Evolutionary conservation across 208 protist genomes (phyloP), one percentile per base, ranked within the genome.

Genomic region (Leishmania tarentolae): DNA sequence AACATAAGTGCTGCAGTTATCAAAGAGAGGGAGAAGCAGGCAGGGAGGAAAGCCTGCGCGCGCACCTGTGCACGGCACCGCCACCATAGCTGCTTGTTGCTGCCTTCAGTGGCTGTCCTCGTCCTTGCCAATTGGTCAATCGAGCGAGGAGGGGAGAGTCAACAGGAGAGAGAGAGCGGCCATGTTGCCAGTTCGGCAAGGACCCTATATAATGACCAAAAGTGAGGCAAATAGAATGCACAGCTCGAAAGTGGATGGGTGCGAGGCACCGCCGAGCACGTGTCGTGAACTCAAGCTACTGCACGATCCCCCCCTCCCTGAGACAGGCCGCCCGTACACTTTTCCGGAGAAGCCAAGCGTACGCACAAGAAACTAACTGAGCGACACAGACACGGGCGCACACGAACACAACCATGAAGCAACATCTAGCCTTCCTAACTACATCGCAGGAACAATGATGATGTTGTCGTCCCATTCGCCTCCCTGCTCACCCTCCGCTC

Each of bases 401-500:
- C 31, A 31, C 65, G 65, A 42, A 9, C 28, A 68, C 31, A 68
- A 31, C 61, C 28, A 21, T 40, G 3, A 3, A 68, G 11, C 61
- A 17, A 21, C 24, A 59, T 82, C 79, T 82, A 47, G 80, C 80
- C 80, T 31, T 44, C 61, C 70, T 75, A 78, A 83, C 80, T 83
- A 83, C 80, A 83, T 83, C 80, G 74, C 80, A 78, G 75, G 50
- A 83, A 83, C 74, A 83, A 52, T 75, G 74, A 75, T 59, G 61
- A 68, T 40, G 61, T 68, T 24, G 31, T 31, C 61, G 13, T 24
- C 31, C 13, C 3, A 40, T 56, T 24, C 42, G 35, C 40, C 63
- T 40, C 61, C 47, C 31, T n/a, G 31, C 50, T 47, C 73, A n/a
- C 70, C n/a, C 31, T 31, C 61, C 9, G 61, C 2, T 21, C 61